phyloP scores from a whole-genome alignment of 1,284 basidiomycete genomes.

The Puccinia coronata region DNA sequence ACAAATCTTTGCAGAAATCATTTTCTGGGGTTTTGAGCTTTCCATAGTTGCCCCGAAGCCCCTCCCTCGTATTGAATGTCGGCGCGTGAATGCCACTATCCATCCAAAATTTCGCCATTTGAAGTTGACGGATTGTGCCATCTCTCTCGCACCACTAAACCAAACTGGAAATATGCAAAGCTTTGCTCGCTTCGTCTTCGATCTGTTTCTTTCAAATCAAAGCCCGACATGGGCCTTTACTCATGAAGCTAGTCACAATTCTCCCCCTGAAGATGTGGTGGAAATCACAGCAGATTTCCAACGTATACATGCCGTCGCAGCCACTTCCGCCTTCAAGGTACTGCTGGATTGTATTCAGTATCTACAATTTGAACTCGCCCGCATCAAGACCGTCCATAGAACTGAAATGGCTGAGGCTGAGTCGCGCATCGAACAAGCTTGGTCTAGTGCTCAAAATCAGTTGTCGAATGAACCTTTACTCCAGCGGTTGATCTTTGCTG shows the following conservation, averaged over 20 bases:
- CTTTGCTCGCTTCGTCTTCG: conserved; percentile 32
- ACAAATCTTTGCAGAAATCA: conserved; percentile 16
- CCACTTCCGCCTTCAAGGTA: conserved; percentile 39
- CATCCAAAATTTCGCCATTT: conserved; percentile 30
- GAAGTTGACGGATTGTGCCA: conserved; percentile 25
- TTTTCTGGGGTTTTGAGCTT: conserved; percentile 31
- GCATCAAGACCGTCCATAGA: conserved; percentile 34
- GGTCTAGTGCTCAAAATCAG: conserved; percentile 18
- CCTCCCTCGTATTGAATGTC: conserved; percentile 31
- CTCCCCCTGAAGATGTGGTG: conserved; percentile 1
- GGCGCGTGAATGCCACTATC: conserved; percentile 19
- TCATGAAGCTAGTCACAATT: neutral
- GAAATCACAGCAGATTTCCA: conserved; percentile 38
- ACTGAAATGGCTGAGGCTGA: conserved; percentile 39
- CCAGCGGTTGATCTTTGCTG: conserved; percentile 25
- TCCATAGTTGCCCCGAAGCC: conserved; percentile 32
- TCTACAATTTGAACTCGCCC: conserved; percentile 33
- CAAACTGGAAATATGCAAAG: conserved; percentile 13
- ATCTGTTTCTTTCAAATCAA: conserved; percentile 36
- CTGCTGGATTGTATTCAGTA: conserved; percentile 33
- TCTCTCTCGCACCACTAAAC: conserved; percentile 28
- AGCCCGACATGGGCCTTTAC: conserved; percentile 30
- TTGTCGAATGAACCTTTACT: conserved; percentile 25
- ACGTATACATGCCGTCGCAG: conserved; percentile 36
- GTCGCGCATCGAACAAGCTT: conserved; percentile 29